Conservation (phyloP, 192 early-diverging fungal species). For the Powellomyces hirtus region DNA sequence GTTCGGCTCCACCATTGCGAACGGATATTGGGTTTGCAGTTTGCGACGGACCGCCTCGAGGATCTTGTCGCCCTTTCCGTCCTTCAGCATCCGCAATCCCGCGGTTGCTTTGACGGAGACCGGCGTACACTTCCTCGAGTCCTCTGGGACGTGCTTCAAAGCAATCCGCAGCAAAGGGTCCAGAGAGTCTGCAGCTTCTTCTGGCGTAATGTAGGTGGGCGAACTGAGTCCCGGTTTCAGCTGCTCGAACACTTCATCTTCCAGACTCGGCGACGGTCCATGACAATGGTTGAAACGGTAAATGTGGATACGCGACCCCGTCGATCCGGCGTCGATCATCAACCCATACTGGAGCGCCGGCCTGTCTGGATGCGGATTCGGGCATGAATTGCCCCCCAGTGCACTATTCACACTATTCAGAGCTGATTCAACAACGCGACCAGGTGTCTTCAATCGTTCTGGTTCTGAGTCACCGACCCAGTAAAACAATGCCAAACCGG, state of each 20-base stretch:
- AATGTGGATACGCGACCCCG: slow-evolving; percentile 95
- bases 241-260: slow-evolving; percentile 87
- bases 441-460: neutral
- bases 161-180: slow-evolving; percentile 76
- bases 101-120: slow-evolving; percentile 96
- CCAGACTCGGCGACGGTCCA: slow-evolving; percentile 66
- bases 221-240: slow-evolving; percentile 81
- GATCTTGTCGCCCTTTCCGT: slow-evolving; percentile 69
- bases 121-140: slow-evolving; percentile 77
- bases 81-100: slow-evolving; percentile 79
- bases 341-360: slow-evolving; percentile 87
- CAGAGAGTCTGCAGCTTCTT: slow-evolving; percentile 76
- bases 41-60: slow-evolving; percentile 66
- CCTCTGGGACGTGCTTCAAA: slow-evolving; percentile 66
- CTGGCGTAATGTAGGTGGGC: slow-evolving; percentile 60
- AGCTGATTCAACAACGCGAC: neutral
- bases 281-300: slow-evolving; percentile 97
- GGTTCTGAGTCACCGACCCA: neutral
- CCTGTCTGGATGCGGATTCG: slow-evolving; percentile 29
- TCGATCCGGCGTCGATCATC: slow-evolving; percentile 95
- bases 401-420: neutral
- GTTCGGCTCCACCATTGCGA: slow-evolving; percentile 65
- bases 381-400: neutral
- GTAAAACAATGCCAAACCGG: neutral
- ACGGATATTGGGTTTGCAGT: slow-evolving; percentile 75